Evolutionary conservation across 2,329 filamentous ascomycete species (phyloP).

Genomic region (Fusarium sp.): DNA sequence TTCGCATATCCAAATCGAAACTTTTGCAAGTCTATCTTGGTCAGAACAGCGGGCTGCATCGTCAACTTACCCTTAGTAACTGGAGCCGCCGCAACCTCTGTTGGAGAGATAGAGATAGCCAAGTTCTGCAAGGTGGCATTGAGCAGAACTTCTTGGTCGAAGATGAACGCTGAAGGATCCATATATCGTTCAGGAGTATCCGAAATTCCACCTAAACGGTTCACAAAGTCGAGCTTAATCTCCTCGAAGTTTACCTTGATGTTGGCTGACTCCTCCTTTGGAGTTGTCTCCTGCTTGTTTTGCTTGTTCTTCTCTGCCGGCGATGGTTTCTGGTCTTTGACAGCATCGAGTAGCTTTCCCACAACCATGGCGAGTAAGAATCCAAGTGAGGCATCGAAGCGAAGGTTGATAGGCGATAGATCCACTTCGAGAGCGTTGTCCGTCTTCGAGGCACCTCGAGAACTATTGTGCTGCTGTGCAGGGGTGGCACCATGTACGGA

Average conservation of each 20-base stretch:
- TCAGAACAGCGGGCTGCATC: conserved; percentile 48
- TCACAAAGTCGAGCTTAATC: conserved; percentile 66
- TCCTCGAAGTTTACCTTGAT: conserved; percentile 60
- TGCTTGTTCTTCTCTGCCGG: conserved; percentile 19
- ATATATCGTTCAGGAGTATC: conserved; percentile 61
- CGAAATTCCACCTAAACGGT: conserved; percentile 63
- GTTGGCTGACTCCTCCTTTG: conserved; percentile 47
- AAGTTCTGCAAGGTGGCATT: conserved; percentile 62
- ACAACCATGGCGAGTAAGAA: conserved; percentile 65
- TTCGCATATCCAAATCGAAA: conserved; percentile 72
- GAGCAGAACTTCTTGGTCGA: conserved; percentile 63
- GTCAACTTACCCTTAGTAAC: conserved; percentile 19
- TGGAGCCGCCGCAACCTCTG: conserved; percentile 25
- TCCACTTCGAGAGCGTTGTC: conserved; percentile 59
- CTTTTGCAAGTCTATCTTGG: conserved; percentile 62
- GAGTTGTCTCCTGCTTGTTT: conserved; percentile 20
- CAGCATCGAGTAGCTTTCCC: conserved; percentile 59
- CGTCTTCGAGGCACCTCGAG: background rate
- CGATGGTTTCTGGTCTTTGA: conserved; percentile 48
- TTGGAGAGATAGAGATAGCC: conserved; percentile 43
- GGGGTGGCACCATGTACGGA: conserved; percentile 56
- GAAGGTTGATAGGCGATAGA: conserved; percentile 63
- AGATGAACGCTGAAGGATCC: conserved; percentile 54
- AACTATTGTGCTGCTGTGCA: conserved; percentile 5
- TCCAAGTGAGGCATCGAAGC: conserved; percentile 67